Conservation (phyloP, 257 asterid genomes). For the Vinca minor region DNA sequence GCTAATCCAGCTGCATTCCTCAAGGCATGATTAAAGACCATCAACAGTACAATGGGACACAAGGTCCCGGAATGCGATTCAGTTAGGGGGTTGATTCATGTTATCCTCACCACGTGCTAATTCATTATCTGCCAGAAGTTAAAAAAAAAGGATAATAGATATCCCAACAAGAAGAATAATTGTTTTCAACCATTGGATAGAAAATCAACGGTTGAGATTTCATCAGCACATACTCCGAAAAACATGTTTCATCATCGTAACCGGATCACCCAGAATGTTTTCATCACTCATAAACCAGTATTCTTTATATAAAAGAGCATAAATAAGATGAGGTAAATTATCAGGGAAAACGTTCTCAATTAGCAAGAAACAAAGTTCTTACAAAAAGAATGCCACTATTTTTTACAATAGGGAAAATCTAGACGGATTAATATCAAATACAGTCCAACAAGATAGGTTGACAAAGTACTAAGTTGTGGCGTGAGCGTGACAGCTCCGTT, state of each 20-base stretch:
- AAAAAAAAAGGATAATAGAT: no score
- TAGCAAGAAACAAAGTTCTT: background rate
- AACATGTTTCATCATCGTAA: no score
- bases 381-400: background rate
- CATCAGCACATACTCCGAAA: no score
- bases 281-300: constrained; percentile 5
- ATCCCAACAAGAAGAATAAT: no score
- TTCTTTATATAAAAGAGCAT: background rate
- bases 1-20: constrained; percentile 44
- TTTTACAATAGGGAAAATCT: background rate
- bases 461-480: background rate
- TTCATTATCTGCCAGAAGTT: no score
- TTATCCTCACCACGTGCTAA: no score
- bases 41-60: constrained; percentile 15
- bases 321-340: background rate
- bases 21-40: constrained; percentile 22
- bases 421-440: background rate
- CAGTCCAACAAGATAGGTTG: background rate
- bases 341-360: background rate
- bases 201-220: no score
- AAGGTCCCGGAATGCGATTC: constrained; percentile 41
- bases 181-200: no score
- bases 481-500: background rate
- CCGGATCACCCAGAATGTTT: constrained; percentile 24
- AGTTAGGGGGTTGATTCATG: no score